Percentiles rank a stretch among this genome's conserved stretches.
These are phyloP conservation scores for Quercus gilva DNA, from an alignment of 306 rosid genomes.

Conservation along the genomic window DNA sequence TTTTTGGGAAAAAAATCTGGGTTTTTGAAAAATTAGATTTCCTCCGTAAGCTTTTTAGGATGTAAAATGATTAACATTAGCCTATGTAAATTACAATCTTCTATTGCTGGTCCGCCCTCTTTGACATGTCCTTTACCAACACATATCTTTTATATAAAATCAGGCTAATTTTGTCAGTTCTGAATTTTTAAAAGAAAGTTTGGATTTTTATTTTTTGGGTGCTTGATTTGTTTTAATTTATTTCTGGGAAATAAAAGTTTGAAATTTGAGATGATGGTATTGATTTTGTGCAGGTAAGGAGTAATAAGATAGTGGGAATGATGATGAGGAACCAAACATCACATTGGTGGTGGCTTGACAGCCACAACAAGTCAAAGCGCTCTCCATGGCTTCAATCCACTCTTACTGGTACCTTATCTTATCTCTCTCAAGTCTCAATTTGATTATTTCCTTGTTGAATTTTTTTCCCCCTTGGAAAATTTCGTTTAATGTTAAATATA, in stretches of 20 bases:
- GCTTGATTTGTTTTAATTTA: neutral
- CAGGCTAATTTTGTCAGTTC: neutral
- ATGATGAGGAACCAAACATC: slow-evolving; percentile 40
- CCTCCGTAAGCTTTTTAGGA: neutral
- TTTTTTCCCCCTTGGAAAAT: neutral
- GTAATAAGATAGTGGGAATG: slow-evolving; percentile 37
- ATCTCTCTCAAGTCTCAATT: neutral
- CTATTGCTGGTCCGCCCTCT: neutral
- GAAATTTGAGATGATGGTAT: slow-evolving; percentile 8
- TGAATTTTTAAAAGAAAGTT: neutral
- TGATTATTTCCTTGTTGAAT: neutral
- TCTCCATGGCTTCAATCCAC: slow-evolving; percentile 85
- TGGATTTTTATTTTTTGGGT: neutral
- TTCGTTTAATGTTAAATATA: no score
- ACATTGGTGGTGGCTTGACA: slow-evolving; percentile 76
- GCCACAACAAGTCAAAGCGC: slow-evolving; percentile 38
- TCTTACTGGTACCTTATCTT: slow-evolving; percentile 50
- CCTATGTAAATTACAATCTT: neutral
- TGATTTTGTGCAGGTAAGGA: slow-evolving; percentile 22
- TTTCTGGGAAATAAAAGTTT: neutral
- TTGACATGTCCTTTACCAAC: neutral
- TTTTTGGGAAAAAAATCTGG: neutral
- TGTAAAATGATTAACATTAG: neutral
- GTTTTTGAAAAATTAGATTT: neutral
- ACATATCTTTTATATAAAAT: no score